phyloP scores from a whole-genome alignment of 1,284 basidiomycete species.

The Marasmius sp. region DNA sequence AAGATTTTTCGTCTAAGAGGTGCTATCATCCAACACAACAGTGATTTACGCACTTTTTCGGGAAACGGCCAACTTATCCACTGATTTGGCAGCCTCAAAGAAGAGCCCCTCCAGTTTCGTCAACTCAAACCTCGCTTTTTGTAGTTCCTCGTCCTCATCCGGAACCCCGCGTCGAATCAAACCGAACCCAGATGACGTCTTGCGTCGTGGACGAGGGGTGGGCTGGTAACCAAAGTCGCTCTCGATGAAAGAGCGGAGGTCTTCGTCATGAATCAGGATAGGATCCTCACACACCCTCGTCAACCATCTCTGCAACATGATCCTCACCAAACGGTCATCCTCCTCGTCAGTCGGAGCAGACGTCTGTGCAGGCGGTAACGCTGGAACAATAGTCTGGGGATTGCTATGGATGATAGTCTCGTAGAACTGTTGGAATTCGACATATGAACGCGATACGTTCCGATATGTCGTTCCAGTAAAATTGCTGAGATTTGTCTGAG shows the following conservation, averaged over 20 bases:
- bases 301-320: constrained; percentile 92
- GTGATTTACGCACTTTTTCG: constrained; percentile 60
- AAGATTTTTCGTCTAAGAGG: background rate
- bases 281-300: constrained; percentile 87
- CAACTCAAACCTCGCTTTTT: constrained; percentile 85
- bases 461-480: constrained; percentile 87
- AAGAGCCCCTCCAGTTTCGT: constrained; percentile 89
- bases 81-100: constrained; percentile 83
- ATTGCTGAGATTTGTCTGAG: constrained; percentile 89
- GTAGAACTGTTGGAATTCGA: constrained; percentile 90
- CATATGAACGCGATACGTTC: constrained; percentile 88
- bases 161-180: constrained; percentile 72
- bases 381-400: constrained; percentile 90
- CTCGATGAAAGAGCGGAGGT: constrained; percentile 89
- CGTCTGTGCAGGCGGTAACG: constrained; percentile 87
- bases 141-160: constrained; percentile 84
- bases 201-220: constrained; percentile 71
- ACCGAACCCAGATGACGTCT: constrained; percentile 65
- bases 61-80: constrained; percentile 81
- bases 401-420: constrained; percentile 82
- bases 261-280: constrained; percentile 85
- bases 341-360: constrained; percentile 95
- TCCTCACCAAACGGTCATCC: constrained; percentile 89
- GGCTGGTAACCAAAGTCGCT: constrained; percentile 94
- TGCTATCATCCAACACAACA: constrained; percentile 1